Conservation (phyloP, 2,329 filamentous ascomycete species). For the Bipolaris cookei region DNA sequence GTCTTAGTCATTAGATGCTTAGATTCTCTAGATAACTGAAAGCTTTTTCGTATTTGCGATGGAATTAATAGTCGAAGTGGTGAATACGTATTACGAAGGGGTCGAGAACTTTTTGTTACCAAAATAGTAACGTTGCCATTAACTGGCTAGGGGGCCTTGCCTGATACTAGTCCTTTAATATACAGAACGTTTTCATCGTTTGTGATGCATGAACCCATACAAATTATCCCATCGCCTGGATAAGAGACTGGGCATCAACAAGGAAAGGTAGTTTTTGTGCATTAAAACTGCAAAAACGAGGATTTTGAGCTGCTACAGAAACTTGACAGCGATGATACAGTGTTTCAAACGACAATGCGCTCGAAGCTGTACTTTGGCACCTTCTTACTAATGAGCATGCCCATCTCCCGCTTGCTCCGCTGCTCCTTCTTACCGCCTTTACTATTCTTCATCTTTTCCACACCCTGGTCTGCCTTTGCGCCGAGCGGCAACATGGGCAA, state of each 20-base stretch:
- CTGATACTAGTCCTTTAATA: not conserved
- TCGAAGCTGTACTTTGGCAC: constrained; percentile 85
- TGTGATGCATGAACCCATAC: not conserved
- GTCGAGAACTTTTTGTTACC: not conserved
- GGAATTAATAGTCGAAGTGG: too few relatives aligned
- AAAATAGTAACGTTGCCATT: not conserved
- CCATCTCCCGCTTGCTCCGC: constrained; percentile 75
- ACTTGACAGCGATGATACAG: not conserved
- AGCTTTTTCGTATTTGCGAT: too few relatives aligned
- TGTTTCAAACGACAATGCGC: constrained; percentile 58
- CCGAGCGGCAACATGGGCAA: constrained; percentile 71
- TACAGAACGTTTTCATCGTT: not conserved
- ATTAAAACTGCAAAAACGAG: not conserved
- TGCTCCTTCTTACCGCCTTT: constrained; percentile 72
- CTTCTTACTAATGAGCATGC: constrained; percentile 77
- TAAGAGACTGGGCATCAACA: not conserved
- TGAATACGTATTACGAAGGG: too few relatives aligned
- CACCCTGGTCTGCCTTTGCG: constrained; percentile 63
- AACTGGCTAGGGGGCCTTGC: not conserved
- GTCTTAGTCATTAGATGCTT: not conserved
- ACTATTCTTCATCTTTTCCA: constrained; percentile 62
- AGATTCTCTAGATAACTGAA: too few relatives aligned
- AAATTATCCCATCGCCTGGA: not conserved
- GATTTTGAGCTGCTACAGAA: not conserved
- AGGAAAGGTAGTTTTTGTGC: not conserved